Percentiles rank a stretch among this genome's conserved stretches.
Evolutionary conservation across 306 rosid genomes (phyloP).

Genomic region (Rubus parviflorus): DNA sequence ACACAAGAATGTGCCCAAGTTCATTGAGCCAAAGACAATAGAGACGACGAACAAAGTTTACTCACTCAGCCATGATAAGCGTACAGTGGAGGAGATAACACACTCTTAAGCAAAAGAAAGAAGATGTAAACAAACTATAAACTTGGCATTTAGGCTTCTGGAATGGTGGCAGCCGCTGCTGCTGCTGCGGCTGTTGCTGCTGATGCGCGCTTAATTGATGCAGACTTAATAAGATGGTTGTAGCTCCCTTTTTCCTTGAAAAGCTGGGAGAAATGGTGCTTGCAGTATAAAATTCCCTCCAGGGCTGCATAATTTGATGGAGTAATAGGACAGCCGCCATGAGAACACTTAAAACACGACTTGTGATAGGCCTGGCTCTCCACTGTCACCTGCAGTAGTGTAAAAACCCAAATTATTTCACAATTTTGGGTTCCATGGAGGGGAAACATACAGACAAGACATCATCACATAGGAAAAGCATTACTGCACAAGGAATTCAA

Average conservation of each 20-base stretch:
- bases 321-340: conserved; percentile 85
- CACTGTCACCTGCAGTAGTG: conserved; percentile 74
- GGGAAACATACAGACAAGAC: neutral
- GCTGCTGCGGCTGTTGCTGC: conserved; percentile 27
- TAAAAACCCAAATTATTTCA: neutral
- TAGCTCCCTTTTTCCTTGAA: conserved; percentile 90
- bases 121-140: conserved; percentile 20
- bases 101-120: conserved; percentile 27
- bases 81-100: conserved; percentile 2
- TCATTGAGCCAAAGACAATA: conserved; percentile 18
- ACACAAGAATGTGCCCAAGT: conserved; percentile 30
- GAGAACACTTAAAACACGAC: conserved; percentile 92
- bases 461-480: neutral
- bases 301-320: conserved; percentile 94
- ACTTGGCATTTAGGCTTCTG: conserved; percentile 48
- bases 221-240: conserved; percentile 73
- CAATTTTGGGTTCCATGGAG: neutral
- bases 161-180: conserved; percentile 44
- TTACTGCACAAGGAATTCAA: neutral
- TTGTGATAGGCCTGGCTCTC: conserved; percentile 86
- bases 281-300: conserved; percentile 93
- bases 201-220: conserved; percentile 61
- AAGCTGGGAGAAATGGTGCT: conserved; percentile 94
- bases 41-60: conserved; percentile 25
- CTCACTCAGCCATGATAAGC: conserved; percentile 27